phyloP scores from a whole-genome alignment of 345 rosid genomes.

The Moringa oleifera region DNA sequence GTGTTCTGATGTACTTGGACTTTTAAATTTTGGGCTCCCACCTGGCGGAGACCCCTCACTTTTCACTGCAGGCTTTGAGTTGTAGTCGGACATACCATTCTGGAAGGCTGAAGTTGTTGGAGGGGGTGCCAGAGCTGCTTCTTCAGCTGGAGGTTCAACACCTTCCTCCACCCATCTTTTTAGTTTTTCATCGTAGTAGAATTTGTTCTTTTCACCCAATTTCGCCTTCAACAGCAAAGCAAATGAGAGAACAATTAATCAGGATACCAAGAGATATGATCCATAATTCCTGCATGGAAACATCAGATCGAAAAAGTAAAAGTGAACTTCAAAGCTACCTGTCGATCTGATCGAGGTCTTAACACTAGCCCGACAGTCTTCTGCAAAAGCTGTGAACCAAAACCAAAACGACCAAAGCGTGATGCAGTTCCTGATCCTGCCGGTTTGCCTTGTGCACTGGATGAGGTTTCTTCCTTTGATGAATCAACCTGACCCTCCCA shows the following conservation, averaged over 20 bases:
- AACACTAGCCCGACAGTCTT: conserved; percentile 81
- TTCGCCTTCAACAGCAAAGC: conserved; percentile 67
- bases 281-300: conserved; percentile 1
- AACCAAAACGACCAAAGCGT: conserved; percentile 74
- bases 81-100: conserved; percentile 62
- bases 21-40: conserved; percentile 45
- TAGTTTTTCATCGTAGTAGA: conserved; percentile 85
- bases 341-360: conserved; percentile 65
- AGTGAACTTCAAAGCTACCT: conserved; percentile 49
- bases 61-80: conserved; percentile 48
- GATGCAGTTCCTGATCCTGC: conserved; percentile 38
- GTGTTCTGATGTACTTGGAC: conserved; percentile 42
- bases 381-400: conserved; percentile 75
- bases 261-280: background rate
- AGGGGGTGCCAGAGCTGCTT: conserved; percentile 79
- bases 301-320: conserved; percentile 9
- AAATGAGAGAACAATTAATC: conserved; percentile 19
- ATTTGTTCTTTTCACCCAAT: conserved; percentile 81
- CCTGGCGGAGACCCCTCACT: conserved; percentile 45
- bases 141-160: conserved; percentile 79
- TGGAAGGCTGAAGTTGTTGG: conserved; percentile 64
- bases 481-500: conserved; percentile 45
- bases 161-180: conserved; percentile 99
- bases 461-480: conserved; percentile 42
- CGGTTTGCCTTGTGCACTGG: conserved; percentile 53